Evolutionary conservation across 768 basidiomycete genomes (phyloP), one percentile per base, ranked within the genome.

Genomic region (Boletus fagicola): DNA sequence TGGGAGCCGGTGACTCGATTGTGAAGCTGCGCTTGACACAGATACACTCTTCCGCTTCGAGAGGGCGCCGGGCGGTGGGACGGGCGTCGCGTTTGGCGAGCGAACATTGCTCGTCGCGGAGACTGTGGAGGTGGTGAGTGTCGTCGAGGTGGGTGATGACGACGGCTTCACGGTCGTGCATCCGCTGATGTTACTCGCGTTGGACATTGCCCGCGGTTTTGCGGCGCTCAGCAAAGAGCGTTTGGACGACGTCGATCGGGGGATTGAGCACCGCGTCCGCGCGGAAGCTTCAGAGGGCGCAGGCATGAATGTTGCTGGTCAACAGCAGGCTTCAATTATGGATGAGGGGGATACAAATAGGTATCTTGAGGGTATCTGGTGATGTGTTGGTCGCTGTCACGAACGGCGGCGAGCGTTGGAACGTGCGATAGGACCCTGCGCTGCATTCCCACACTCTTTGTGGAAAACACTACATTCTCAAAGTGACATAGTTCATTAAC

Each of bases 161-260:
- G 61, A 67, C 5, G 74, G 70, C 33, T 76, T 79, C 51, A 84
- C 73, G 11, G 83, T 85, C 5, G 80, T 80, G 64, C 74, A 77
- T 6, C 78, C 80, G 60, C 82, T 83, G 52, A 71, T 61, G 52
- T 73, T 68, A 54, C 79, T 80, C 43, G 80, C 80, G 61, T 74
- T 81, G 18, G 83, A 86, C 57, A 77, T 73, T 15, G 81, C 74
- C 22, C 83, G 77, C 24, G 84, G 78, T 70, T 86, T 86, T 10
- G 75, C 72, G 52, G 74, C 64, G 51, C 74, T 74, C 56, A 75
- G 63, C 36, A 79, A 79, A 50, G 80, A 79, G 54, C 78, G 74
- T 39, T 75, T 69, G 4, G 69, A 71, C 38, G 69, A 71, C 38
- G 72, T 73, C 16, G 78, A 75, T 12, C 80, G 75, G 46, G 83